Evolutionary conservation across 2,329 filamentous ascomycete species (phyloP), one percentile per base, ranked within the genome.

Genomic region (Lachnellula arida): DNA sequence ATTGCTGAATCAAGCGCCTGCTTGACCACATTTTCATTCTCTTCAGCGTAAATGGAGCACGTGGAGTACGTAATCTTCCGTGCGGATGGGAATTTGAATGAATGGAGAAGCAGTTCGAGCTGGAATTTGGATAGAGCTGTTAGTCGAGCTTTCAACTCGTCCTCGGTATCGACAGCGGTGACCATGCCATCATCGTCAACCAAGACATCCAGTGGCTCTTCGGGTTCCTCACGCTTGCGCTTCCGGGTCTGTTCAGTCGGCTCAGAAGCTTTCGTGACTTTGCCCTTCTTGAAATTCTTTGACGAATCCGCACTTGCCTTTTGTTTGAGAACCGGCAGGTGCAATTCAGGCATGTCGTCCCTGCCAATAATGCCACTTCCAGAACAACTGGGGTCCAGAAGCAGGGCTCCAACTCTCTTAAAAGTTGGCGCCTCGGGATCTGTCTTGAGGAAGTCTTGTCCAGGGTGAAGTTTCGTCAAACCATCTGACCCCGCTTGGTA

Each of bases 321-420:
- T 6, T 67, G 64, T n/a, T 65, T 68, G 12, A 63, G 43, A 47
- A 59, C 47, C 32, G 78, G 84, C 2, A 96, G 76, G 59, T 86
- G 78, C 42, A 94, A 71, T 60, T 81, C 74, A 4, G 90, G 85
- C 70, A 86, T 82, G 46, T 91, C 89, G 64, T 97, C 91, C 19
- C 94, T 82, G 2, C 92, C 90, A 23, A 97, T 84, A 54, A 99
- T 99, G 1, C 94, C 94, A 68, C 91, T 97, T 0, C 94, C 94
- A 1, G 92, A 97, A 70, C 94, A 99, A 69, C 91, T 96, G 0
- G 94, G 94, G 69, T 99, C 94, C 2, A 99, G 79, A 0, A 99
- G 78, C 42, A 99, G 76, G 7, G 87, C 88, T 0, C 85, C 83
- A n/a, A 97, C 90, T n/a, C 83, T 75, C 47, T 74, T 73, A 66